These are phyloP conservation scores for Rugosomyces carneus DNA, from an alignment of 1,284 basidiomycete species.

Conservation along the genomic window DNA sequence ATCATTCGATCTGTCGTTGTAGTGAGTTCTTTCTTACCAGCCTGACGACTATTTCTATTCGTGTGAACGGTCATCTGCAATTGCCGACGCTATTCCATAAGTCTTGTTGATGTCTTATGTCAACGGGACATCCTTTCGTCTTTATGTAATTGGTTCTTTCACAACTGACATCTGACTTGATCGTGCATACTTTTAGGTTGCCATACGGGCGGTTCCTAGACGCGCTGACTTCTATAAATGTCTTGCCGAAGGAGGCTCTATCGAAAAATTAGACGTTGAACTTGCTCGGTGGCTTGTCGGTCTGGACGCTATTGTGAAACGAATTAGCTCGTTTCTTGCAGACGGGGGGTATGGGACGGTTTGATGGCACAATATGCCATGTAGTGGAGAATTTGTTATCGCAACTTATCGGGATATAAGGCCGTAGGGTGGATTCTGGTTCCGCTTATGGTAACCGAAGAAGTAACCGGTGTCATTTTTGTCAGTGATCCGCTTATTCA, in stretches of 20 bases:
- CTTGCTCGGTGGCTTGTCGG: slow-evolving; percentile 77
- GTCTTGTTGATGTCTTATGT: no score
- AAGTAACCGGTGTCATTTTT: no score
- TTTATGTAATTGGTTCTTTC: no score
- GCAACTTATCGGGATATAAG: no score
- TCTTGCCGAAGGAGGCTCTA: slow-evolving; percentile 77
- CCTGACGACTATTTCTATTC: not conserved
- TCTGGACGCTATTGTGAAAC: slow-evolving; percentile 65
- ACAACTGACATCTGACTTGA: not conserved
- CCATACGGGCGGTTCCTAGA: slow-evolving; percentile 89
- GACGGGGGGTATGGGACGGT: slow-evolving; percentile 63
- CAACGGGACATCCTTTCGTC: no score
- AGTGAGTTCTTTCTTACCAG: slow-evolving; percentile 43
- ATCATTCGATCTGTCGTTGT: slow-evolving; percentile 78
- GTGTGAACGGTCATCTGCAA: no score
- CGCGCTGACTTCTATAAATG: slow-evolving; percentile 83
- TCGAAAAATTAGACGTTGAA: slow-evolving; percentile 70
- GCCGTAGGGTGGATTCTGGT: no score
- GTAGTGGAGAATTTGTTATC: no score
- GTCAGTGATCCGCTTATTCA: no score
- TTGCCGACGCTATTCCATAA: no score
- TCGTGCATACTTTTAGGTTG: slow-evolving; percentile 50
- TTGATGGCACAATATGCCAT: slow-evolving; percentile 16
- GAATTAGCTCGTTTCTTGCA: slow-evolving; percentile 64
- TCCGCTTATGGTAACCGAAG: no score